Conservation (phyloP, 208 protist species). For the Leishmania turanica region DNA sequence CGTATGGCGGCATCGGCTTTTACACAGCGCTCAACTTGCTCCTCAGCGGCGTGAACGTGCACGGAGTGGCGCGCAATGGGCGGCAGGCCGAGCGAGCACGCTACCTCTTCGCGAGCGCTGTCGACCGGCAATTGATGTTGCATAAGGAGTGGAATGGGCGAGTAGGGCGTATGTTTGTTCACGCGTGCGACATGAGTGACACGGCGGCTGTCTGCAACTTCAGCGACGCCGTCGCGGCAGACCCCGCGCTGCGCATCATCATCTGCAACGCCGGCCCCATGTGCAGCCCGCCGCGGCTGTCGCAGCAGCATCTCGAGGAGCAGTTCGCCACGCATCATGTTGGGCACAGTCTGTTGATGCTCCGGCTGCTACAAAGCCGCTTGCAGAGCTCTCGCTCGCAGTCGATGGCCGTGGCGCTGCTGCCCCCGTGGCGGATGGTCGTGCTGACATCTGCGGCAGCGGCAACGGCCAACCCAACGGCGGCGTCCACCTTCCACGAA, state of each 20-base stretch:
- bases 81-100: slow-evolving; percentile 33
- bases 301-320: slow-evolving; percentile 55
- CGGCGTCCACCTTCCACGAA: slow-evolving; percentile 34
- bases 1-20: slow-evolving; percentile 72
- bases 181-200: slow-evolving; percentile 71
- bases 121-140: slow-evolving; percentile 57
- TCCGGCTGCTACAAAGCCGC: slow-evolving; percentile 34
- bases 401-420: slow-evolving; percentile 13
- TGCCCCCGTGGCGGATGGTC: slow-evolving; percentile 55
- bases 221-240: slow-evolving; percentile 37
- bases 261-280: slow-evolving; percentile 56
- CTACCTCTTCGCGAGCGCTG: slow-evolving; percentile 43
- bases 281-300: slow-evolving; percentile 39
- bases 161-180: slow-evolving; percentile 44
- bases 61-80: slow-evolving; percentile 48
- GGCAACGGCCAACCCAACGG: slow-evolving; percentile 36
- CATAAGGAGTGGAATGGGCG: slow-evolving; percentile 61
- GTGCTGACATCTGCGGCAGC: slow-evolving; percentile 51
- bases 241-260: slow-evolving; percentile 56
- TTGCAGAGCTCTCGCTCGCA: slow-evolving; percentile 36
- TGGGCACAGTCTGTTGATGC: slow-evolving; percentile 61
- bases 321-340: slow-evolving; percentile 64
- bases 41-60: slow-evolving; percentile 72
- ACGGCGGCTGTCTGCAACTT: slow-evolving; percentile 47
- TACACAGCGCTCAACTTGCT: slow-evolving; percentile 70